Evolutionary conservation across 305 asterid species (phyloP), one percentile per base, ranked within the genome.

Genomic region (Fraxinus nigra): DNA sequence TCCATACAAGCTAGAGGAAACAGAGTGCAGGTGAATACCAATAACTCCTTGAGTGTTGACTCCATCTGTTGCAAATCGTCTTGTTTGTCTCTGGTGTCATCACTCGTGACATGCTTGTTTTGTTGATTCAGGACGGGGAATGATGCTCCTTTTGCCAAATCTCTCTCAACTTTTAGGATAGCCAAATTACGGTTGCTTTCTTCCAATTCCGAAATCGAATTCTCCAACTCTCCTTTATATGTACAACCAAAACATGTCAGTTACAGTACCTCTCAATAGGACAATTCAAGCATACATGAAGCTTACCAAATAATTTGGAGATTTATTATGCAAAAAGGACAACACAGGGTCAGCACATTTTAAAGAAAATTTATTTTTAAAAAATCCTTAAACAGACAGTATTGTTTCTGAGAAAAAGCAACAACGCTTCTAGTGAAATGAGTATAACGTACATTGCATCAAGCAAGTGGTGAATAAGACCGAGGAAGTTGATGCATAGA

Each of bases 41-140:
- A 72, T 80, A 93, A 87, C 81, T 92, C 97, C 91, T 88, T 95
- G 79, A 92, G 90, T 38, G 92, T 82, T 35, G 89, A 87, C 88
- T 93, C 98, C 93, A 92, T 87, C 73, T 92, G 97, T 83, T 91
- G 95, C 90, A 95, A 79, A 85, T 95, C 98, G 72, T 89, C 88
- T 82, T 90, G 90, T 74, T 89, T 95, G 84, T 93, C 98, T 77
- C 85, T 86, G 72, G 89, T 85, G 87, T 89, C 95, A 80, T 92
- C 97, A 85, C 78, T 81, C 80, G 79, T 84, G 54, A 72, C 80
- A 74, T 85, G 92, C 83, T 89, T 93, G 87, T 85, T 95, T 82
- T 89, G 92, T 78, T 81, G 87, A 86, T 86, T 92, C 67, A 86
- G 87, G 79, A 83, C 84, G 46, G 93, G 97, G 69, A 86, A 90